These are phyloP conservation scores for Raffaelea albimanens DNA, from an alignment of 2,329 filamentous ascomycete genomes.

Conservation along the genomic window DNA sequence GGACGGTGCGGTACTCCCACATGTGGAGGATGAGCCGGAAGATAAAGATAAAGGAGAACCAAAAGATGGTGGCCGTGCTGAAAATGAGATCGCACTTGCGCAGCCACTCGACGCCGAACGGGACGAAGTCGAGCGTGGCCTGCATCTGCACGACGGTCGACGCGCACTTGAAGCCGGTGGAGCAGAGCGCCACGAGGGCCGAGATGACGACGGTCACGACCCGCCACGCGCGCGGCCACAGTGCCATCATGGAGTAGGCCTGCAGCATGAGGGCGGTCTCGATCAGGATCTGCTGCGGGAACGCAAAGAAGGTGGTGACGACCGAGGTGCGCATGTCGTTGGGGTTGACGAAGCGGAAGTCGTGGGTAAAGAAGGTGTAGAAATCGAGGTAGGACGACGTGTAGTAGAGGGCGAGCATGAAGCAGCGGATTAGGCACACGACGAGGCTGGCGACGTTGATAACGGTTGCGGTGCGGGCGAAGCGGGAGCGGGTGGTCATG, in stretches of 20 bases:
- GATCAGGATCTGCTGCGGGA: conserved; percentile 35
- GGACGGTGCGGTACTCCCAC: conserved; percentile 33
- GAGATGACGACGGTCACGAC: conserved; percentile 21
- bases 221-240: conserved; percentile 33
- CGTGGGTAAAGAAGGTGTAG: conserved; percentile 48
- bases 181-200: conserved; percentile 19
- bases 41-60: conserved; percentile 49
- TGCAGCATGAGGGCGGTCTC: conserved; percentile 40
- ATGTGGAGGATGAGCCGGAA: conserved; percentile 39
- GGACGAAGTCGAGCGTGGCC: conserved; percentile 16
- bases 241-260: conserved; percentile 40
- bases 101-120: conserved; percentile 22
- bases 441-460: conserved; percentile 55
- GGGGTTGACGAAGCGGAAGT: conserved; percentile 39
- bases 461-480: conserved; percentile 53
- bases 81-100: conserved; percentile 25
- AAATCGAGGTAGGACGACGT: conserved; percentile 50
- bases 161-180: conserved; percentile 22
- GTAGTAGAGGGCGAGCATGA: conserved; percentile 49
- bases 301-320: conserved; percentile 29
- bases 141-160: conserved; percentile 27
- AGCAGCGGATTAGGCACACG: conserved; percentile 49
- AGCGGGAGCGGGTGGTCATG: conserved; percentile 57
- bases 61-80: conserved; percentile 24
- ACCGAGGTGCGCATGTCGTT: conserved; percentile 26